phyloP scores from a whole-genome alignment of 192 early-diverging fungal species.

The Lobosporangium transversale region DNA sequence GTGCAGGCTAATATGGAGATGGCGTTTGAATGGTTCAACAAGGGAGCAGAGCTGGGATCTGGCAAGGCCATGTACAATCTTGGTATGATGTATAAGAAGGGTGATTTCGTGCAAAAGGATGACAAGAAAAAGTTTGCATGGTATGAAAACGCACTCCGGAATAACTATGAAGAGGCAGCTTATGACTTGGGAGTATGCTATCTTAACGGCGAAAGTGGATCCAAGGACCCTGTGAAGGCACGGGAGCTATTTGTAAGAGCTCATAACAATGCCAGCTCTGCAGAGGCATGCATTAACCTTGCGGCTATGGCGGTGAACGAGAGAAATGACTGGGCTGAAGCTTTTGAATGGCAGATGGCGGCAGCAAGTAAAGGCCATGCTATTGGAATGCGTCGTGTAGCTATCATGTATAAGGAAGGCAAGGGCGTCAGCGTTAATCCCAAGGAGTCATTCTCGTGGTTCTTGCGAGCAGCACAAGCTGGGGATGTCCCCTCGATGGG shows the following conservation, averaged over 20 bases:
- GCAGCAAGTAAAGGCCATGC: slow-evolving; percentile 62
- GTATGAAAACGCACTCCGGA: slow-evolving; percentile 68
- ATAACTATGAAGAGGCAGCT: slow-evolving; percentile 64
- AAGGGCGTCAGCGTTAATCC: slow-evolving; percentile 61
- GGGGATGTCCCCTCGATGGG: slow-evolving; percentile 83
- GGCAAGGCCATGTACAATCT: slow-evolving; percentile 76
- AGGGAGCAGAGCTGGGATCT: slow-evolving; percentile 70
- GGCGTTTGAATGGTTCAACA: slow-evolving; percentile 72
- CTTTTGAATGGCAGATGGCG: slow-evolving; percentile 66
- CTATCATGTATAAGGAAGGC: slow-evolving; percentile 68
- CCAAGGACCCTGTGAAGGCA: slow-evolving; percentile 57
- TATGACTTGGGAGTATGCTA: slow-evolving; percentile 83
- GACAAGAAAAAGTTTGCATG: slow-evolving; percentile 62
- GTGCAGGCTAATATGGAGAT: slow-evolving; percentile 58
- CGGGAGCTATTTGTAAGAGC: slow-evolving; percentile 58
- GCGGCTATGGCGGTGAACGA: slow-evolving; percentile 64
- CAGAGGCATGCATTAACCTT: slow-evolving; percentile 64
- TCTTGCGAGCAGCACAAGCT: slow-evolving; percentile 64
- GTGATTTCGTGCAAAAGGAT: slow-evolving; percentile 64
- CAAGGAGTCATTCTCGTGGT: slow-evolving; percentile 66
- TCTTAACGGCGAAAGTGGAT: slow-evolving; percentile 80
- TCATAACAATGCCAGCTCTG: slow-evolving; percentile 62
- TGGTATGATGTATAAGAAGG: slow-evolving; percentile 78
- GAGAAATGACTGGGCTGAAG: slow-evolving; percentile 55
- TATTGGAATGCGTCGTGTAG: slow-evolving; percentile 64